phyloP scores from a whole-genome alignment of 2,329 filamentous ascomycete species.

The Fusarium chaquense region DNA sequence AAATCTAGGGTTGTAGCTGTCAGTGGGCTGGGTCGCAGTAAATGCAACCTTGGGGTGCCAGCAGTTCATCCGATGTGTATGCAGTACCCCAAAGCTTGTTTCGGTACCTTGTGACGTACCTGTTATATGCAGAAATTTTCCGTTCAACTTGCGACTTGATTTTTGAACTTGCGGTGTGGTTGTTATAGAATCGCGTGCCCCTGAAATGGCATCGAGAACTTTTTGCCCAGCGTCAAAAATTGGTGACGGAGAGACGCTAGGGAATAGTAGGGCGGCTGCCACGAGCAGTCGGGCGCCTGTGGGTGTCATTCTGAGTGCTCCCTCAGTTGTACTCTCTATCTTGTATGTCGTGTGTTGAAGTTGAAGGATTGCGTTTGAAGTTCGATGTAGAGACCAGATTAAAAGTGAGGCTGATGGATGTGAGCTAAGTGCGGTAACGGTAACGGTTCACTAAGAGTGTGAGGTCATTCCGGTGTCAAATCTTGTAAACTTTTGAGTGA shows the following conservation, averaged over 20 bases:
- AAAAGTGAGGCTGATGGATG: conserved; percentile 3
- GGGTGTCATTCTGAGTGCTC: conserved; percentile 39
- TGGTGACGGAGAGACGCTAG: conserved; percentile 42
- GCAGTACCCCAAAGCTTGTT: conserved; percentile 19
- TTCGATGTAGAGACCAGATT: conserved; percentile 12
- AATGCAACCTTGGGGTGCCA: conserved; percentile 6
- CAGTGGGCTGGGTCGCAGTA: conserved; percentile 20
- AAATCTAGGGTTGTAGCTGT: conserved; percentile 72
- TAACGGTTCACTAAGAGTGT: conserved; percentile 13
- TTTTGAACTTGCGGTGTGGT: conserved; percentile 35
- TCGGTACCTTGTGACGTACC: conserved; percentile 63
- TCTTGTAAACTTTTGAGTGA: conserved; percentile 8
- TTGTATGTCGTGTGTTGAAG: not conserved
- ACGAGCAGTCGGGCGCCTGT: conserved; percentile 48
- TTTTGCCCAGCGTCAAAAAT: conserved; percentile 37
- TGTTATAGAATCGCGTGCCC: conserved; percentile 22
- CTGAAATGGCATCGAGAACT: conserved; percentile 31
- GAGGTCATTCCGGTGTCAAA: conserved; percentile 38
- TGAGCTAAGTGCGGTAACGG: conserved; percentile 10
- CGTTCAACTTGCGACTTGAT: conserved; percentile 66
- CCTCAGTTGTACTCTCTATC: not conserved
- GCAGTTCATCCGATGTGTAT: conserved; percentile 21
- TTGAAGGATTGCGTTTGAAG: not conserved
- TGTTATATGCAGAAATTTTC: conserved; percentile 89
- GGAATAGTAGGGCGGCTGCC: conserved; percentile 45